phyloP scores from a whole-genome alignment of 2,329 filamentous ascomycete species.

The Dactylellina haptotyla region DNA sequence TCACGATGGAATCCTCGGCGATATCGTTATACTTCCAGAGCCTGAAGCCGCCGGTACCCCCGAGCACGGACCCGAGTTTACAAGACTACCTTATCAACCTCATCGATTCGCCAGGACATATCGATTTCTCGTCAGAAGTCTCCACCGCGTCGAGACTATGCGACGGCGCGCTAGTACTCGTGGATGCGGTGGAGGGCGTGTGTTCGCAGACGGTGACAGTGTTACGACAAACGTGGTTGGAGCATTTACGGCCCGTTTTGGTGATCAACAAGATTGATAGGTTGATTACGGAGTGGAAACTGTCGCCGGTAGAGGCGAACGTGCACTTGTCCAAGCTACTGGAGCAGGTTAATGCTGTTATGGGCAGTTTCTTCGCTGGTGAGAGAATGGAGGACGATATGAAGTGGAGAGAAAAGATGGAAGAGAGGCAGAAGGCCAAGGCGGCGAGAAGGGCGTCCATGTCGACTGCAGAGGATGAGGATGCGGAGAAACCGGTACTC shows the following conservation, averaged over 20 bases:
- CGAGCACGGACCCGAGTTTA: constrained; percentile 28
- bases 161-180: constrained; percentile 91
- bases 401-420: constrained; percentile 92
- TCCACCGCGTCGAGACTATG: constrained; percentile 94
- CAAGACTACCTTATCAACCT: constrained; percentile 96
- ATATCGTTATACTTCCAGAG: constrained; percentile 97
- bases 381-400: constrained; percentile 98
- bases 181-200: constrained; percentile 96
- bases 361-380: constrained; percentile 96
- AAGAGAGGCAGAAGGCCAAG: constrained; percentile 77
- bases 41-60: constrained; percentile 69
- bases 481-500: constrained; percentile 65
- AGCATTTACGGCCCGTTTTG: constrained; percentile 91
- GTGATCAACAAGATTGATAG: constrained; percentile 99
- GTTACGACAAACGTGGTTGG: constrained; percentile 90
- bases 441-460: constrained; percentile 57
- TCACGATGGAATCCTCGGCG: constrained; percentile 99
- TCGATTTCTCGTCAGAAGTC: constrained; percentile 98
- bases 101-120: constrained; percentile 97
- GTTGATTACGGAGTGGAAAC: constrained; percentile 90
- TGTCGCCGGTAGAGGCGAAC: constrained; percentile 90
- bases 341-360: constrained; percentile 95
- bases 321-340: constrained; percentile 86
- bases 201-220: constrained; percentile 99
- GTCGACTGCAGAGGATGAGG: constrained; percentile 65